A percentile compares a stretch with the other conserved stretches of the same genome.
These are phyloP conservation scores for Fusarium algeriense DNA, from an alignment of 2,329 filamentous ascomycete species.

Conservation along the genomic window DNA sequence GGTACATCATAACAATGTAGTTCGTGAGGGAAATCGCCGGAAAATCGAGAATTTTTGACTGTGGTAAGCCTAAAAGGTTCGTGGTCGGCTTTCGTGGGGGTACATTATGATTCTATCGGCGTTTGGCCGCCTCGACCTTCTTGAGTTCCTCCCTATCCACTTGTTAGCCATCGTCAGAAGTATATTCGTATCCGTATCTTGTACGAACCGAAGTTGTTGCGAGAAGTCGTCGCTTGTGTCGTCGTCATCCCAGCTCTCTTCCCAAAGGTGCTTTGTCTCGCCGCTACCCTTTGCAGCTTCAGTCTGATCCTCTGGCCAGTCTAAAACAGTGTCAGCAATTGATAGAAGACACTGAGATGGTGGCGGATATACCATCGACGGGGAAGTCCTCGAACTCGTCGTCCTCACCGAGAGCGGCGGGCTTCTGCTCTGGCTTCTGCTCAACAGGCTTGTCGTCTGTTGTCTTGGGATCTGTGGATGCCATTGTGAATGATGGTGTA, in stretches of 20 bases:
- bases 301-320: slow-evolving; percentile 93
- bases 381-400: slow-evolving; percentile 99
- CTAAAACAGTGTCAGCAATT: slow-evolving; percentile 50
- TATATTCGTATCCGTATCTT: not conserved
- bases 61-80: too few species aligned
- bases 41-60: not conserved
- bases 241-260: slow-evolving; percentile 99
- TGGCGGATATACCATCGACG: slow-evolving; percentile 78
- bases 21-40: not conserved
- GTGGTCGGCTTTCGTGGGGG: too few species aligned
- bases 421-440: slow-evolving; percentile 47
- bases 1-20: not conserved
- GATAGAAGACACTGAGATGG: accelerated
- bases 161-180: slow-evolving; percentile 13
- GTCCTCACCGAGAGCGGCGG: slow-evolving; percentile 87
- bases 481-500: slow-evolving; percentile 20
- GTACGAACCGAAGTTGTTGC: slow-evolving; percentile 85
- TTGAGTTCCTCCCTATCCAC: slow-evolving; percentile 84
- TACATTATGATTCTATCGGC: slow-evolving; percentile 56
- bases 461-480: slow-evolving; percentile 46
- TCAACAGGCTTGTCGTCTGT: slow-evolving; percentile 45
- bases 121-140: slow-evolving; percentile 86
- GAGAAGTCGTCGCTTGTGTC: slow-evolving; percentile 98
- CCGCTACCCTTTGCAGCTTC: slow-evolving; percentile 79
- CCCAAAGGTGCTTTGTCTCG: slow-evolving; percentile 86